A percentile compares a stretch with the other conserved stretches of the same genome.
Conservation (phyloP, 2,329 filamentous ascomycete species). For the Blastomyces silverae region DNA sequence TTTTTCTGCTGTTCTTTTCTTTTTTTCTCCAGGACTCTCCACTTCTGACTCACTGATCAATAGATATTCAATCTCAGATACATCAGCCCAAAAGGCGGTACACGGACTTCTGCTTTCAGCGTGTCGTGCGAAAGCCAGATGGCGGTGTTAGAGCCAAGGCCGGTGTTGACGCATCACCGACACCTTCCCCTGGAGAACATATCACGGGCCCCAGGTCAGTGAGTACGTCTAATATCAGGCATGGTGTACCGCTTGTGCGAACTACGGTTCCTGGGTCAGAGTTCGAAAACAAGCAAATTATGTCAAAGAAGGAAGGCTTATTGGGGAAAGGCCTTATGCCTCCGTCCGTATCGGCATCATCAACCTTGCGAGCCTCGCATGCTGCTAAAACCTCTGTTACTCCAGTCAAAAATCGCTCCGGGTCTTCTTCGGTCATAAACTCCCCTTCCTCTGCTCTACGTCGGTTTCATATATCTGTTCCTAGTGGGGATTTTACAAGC, state of each 20-base stretch:
- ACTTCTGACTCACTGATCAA: constrained; percentile 12
- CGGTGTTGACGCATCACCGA: constrained; percentile 16
- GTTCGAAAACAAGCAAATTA: constrained; percentile 27
- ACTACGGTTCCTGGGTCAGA: constrained; percentile 40
- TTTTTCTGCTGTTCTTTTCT: neutral
- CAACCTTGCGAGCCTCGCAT: neutral
- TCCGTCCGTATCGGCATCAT: neutral
- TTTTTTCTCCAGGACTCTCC: neutral
- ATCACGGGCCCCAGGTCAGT: constrained; percentile 8
- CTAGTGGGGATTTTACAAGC: constrained; percentile 17
- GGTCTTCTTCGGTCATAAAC: neutral
- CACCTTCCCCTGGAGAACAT: neutral
- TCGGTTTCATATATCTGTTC: constrained; percentile 37
- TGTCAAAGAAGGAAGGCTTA: constrained; percentile 10
- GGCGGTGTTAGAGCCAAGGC: constrained; percentile 19
- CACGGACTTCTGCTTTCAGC: constrained; percentile 44
- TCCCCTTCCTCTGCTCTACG: constrained; percentile 26
- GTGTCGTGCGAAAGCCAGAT: constrained; percentile 31
- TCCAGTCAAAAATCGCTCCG: neutral
- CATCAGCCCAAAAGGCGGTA: constrained; percentile 44
- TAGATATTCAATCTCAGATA: constrained; percentile 42
- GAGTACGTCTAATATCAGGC: constrained; percentile 18
- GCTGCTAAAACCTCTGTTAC: neutral
- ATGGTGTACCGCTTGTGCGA: constrained; percentile 36
- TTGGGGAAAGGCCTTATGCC: neutral